Percentiles rank a stretch among this genome's conserved stretches.
Evolutionary conservation across 345 rosid genomes (phyloP).

Genomic region (Laguncularia racemosa): DNA sequence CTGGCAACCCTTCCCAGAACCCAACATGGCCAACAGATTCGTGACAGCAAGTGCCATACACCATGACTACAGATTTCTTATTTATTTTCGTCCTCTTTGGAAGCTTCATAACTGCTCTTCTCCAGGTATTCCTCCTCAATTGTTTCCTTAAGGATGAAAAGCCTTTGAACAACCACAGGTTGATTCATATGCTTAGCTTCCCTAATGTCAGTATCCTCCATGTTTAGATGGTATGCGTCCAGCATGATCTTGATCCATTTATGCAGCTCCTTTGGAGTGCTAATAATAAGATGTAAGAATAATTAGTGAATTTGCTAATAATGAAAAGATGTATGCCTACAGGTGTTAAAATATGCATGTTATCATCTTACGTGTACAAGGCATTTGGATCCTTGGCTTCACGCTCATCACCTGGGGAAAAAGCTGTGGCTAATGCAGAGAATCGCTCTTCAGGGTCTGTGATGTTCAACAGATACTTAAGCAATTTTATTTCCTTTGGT

Average conservation of each 20-base stretch:
- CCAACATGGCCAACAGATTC: background rate
- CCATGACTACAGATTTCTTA: background rate
- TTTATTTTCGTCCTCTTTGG: conserved; percentile 3
- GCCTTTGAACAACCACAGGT: conserved; percentile 86
- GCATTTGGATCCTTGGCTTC: conserved; percentile 74
- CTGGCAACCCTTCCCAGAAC: background rate
- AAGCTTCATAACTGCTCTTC: conserved; percentile 10
- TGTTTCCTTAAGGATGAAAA: conserved; percentile 77
- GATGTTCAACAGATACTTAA: conserved; percentile 80
- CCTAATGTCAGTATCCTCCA: conserved; percentile 75
- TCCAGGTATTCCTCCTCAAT: conserved; percentile 80
- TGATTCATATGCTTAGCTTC: conserved; percentile 77
- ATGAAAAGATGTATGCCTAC: background rate
- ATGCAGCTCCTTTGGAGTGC: conserved; percentile 88
- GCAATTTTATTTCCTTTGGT: conserved; percentile 80
- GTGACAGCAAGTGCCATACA: background rate
- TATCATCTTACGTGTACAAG: conserved; percentile 54
- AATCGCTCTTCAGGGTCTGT: conserved; percentile 94
- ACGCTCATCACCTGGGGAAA: conserved; percentile 64
- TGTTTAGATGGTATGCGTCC: conserved; percentile 70
- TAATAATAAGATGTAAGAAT: conserved; percentile 15
- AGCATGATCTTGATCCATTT: conserved; percentile 91
- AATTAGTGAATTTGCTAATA: background rate
- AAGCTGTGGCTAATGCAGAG: conserved; percentile 84
- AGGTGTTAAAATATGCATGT: conserved; percentile 3